phyloP scores from a whole-genome alignment of 441 rosid species.

The Croton setiger region DNA sequence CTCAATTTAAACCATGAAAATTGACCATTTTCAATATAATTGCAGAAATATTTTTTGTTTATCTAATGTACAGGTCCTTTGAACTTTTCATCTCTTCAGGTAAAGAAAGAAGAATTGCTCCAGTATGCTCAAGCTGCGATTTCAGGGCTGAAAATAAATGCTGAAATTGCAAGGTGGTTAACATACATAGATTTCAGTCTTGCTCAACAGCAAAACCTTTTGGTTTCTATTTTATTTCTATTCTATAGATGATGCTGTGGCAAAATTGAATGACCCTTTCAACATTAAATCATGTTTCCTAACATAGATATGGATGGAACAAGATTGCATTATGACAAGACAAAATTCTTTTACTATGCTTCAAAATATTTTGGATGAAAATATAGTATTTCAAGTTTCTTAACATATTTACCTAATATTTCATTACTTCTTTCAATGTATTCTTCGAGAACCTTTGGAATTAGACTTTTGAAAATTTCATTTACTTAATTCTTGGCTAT shows the following conservation, averaged over 20 bases:
- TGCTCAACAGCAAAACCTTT: not conserved
- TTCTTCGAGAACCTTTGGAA: not conserved
- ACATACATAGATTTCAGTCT: not conserved
- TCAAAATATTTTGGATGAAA: not conserved
- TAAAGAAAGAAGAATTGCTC: slow-evolving; percentile 84
- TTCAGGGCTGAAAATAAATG: slow-evolving; percentile 72
- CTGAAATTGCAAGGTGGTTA: slow-evolving; percentile 65
- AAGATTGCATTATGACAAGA: too few species aligned
- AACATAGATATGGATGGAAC: not conserved
- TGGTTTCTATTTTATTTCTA: slow-evolving; percentile 2
- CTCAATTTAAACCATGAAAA: not conserved
- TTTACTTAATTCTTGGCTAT: not conserved
- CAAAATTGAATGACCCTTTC: not conserved
- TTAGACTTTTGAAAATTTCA: not conserved
- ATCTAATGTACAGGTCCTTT: not conserved
- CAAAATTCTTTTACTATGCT: not conserved
- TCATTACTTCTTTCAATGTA: not conserved
- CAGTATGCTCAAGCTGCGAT: slow-evolving; percentile 86
- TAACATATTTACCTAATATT: not conserved
- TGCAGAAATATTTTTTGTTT: not conserved
- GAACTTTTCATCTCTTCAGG: slow-evolving; percentile 35
- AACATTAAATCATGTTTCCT: not conserved
- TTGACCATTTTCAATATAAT: not conserved
- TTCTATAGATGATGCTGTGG: not conserved
- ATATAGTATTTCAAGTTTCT: not conserved